These are phyloP conservation scores for Ilex asprella DNA, from an alignment of 257 asterid genomes.

Conservation along the genomic window DNA sequence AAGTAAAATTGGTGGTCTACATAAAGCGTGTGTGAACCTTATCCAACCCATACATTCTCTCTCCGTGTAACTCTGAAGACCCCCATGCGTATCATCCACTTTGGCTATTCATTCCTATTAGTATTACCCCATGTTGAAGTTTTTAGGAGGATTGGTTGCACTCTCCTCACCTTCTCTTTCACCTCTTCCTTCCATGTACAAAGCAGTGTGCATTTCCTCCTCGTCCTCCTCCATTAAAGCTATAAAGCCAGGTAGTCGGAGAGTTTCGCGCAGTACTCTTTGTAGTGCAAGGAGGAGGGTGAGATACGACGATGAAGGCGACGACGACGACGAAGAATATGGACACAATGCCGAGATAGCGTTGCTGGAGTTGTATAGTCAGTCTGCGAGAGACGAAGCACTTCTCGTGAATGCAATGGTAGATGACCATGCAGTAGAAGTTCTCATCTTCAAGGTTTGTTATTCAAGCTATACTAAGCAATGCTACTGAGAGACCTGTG, in stretches of 20 bases:
- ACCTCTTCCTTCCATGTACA: slow-evolving; percentile 4
- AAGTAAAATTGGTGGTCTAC: no score
- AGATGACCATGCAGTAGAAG: slow-evolving; percentile 45
- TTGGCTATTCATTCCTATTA: no score
- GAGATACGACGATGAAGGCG: slow-evolving; percentile 18
- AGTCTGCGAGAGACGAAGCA: slow-evolving; percentile 41
- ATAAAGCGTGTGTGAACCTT: no score
- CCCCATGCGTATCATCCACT: no score
- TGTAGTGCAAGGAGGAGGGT: slow-evolving; percentile 42
- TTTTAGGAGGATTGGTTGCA: slow-evolving; percentile 20
- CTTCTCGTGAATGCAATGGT: slow-evolving; percentile 51
- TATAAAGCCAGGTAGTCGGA: slow-evolving; percentile 2
- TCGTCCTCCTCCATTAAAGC: background rate
- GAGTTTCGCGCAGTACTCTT: background rate
- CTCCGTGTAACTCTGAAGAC: no score
- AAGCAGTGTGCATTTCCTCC: background rate
- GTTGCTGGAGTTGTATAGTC: slow-evolving; percentile 48
- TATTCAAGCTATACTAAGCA: background rate
- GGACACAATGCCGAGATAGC: slow-evolving; percentile 49
- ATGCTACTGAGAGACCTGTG: no score
- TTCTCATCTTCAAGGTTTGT: slow-evolving; percentile 58
- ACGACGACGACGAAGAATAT: slow-evolving; percentile 32
- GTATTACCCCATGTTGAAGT: slow-evolving; percentile 28
- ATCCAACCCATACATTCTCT: no score
- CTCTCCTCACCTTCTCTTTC: slow-evolving; percentile 20